These are phyloP conservation scores for Hymenoscyphus repandus DNA, from an alignment of 2,329 filamentous ascomycete genomes.

Conservation along the genomic window DNA sequence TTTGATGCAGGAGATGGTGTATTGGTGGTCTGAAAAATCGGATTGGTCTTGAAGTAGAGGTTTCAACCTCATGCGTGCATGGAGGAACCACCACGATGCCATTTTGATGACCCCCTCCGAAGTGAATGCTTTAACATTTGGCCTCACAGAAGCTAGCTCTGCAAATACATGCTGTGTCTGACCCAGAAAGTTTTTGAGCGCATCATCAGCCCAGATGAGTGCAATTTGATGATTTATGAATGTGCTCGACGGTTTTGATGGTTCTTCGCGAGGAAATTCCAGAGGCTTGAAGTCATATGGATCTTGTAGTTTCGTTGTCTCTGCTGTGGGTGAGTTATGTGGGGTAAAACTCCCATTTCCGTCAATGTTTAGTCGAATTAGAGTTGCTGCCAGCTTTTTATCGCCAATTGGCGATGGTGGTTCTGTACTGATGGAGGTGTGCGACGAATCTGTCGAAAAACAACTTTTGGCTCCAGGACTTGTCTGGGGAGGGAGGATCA, in stretches of 20 bases:
- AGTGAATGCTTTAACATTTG: background rate
- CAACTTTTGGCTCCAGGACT: too few relatives aligned
- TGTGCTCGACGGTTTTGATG: background rate
- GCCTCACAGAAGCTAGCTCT: too few relatives aligned
- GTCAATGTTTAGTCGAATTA: background rate
- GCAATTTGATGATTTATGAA: background rate
- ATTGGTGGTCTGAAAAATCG: constrained; percentile 33
- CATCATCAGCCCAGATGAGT: background rate
- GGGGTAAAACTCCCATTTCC: background rate
- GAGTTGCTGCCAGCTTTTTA: too few relatives aligned
- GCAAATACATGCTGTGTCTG: background rate
- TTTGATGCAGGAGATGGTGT: constrained; percentile 50
- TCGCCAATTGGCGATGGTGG: too few relatives aligned
- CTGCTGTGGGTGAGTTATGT: background rate
- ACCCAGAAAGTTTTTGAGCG: background rate
- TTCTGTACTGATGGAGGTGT: too few relatives aligned
- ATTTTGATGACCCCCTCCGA: constrained; percentile 62
- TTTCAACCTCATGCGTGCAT: constrained; percentile 70
- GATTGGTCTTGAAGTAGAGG: constrained; percentile 51
- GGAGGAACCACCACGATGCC: constrained; percentile 81
- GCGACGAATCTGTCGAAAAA: too few relatives aligned
- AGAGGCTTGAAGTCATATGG: background rate
- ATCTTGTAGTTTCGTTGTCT: background rate
- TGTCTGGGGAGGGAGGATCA: too few relatives aligned
- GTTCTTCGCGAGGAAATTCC: background rate